Percentiles rank a stretch among this genome's conserved stretches.
These are phyloP conservation scores for Gaillardinia entomophila DNA, from an alignment of 805 yeast species.

Conservation along the genomic window DNA sequence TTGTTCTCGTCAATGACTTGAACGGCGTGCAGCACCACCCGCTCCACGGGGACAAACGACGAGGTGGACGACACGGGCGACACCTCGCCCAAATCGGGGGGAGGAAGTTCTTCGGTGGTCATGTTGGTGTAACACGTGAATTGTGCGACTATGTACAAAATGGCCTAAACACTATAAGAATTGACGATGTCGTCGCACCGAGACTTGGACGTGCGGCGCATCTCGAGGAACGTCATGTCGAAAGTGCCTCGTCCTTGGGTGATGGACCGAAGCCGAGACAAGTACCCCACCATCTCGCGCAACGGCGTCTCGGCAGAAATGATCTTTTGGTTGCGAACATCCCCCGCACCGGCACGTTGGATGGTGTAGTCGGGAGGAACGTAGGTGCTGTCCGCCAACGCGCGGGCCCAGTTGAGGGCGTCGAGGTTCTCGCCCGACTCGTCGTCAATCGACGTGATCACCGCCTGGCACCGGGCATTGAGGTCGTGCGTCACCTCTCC, in stretches of 20 bases:
- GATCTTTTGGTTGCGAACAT: slow-evolving; percentile 41
- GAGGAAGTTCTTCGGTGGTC: background rate
- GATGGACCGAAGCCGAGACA: slow-evolving; percentile 67
- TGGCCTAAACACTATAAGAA: too few relatives aligned
- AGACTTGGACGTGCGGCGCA: slow-evolving; percentile 59
- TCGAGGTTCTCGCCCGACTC: slow-evolving; percentile 36
- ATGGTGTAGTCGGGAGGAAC: slow-evolving; percentile 75
- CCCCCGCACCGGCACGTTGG: slow-evolving; percentile 14
- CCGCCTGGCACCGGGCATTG: slow-evolving; percentile 71
- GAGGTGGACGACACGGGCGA: slow-evolving; percentile 25
- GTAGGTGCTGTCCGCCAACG: slow-evolving; percentile 57
- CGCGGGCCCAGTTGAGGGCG: slow-evolving; percentile 41
- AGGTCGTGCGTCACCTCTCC: slow-evolving; percentile 85
- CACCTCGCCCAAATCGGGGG: background rate
- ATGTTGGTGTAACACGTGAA: background rate
- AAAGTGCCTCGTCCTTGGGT: slow-evolving; percentile 88
- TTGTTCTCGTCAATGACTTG: slow-evolving; percentile 63
- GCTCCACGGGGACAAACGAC: slow-evolving; percentile 36
- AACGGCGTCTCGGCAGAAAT: slow-evolving; percentile 81
- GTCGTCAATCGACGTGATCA: slow-evolving; percentile 67
- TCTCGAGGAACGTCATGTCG: slow-evolving; percentile 70
- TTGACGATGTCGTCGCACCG: background rate
- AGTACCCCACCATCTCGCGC: slow-evolving; percentile 85
- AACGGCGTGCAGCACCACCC: slow-evolving; percentile 34
- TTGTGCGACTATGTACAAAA: background rate